Conservation (phyloP, 805 yeast species). For the Clavispora fructus region DNA sequence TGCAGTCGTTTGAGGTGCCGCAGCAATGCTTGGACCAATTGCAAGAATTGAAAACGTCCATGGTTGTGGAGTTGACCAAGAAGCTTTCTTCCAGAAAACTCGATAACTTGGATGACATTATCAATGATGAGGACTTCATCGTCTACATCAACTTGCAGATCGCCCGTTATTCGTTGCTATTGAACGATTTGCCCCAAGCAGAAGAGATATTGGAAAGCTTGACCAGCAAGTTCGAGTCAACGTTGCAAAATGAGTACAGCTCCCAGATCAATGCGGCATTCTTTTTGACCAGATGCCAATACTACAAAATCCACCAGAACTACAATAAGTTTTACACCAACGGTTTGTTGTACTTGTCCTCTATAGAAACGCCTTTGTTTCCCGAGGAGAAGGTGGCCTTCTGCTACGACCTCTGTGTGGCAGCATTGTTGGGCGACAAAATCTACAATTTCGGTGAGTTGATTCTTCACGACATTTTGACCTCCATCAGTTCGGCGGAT, state of each 20-base stretch:
- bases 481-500: slow-evolving; percentile 37
- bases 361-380: slow-evolving; percentile 46
- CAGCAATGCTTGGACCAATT: slow-evolving; percentile 32
- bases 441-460: slow-evolving; percentile 96
- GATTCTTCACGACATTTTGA: slow-evolving; percentile 79
- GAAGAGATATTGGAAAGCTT: slow-evolving; percentile 63
- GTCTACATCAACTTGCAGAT: slow-evolving; percentile 52
- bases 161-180: slow-evolving; percentile 61
- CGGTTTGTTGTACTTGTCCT: slow-evolving; percentile 75
- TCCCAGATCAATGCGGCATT: slow-evolving; percentile 74
- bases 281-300: slow-evolving; percentile 74
- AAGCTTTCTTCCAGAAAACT: slow-evolving; percentile 22
- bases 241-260: slow-evolving; percentile 26
- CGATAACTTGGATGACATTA: slow-evolving; percentile 24
- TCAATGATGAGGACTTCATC: slow-evolving; percentile 52
- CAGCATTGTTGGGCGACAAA: slow-evolving; percentile 86
- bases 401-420: slow-evolving; percentile 67
- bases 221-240: slow-evolving; percentile 49
- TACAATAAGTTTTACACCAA: slow-evolving; percentile 78
- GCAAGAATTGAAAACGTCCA: slow-evolving; percentile 26
- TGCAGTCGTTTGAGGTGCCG: slow-evolving; percentile 39
- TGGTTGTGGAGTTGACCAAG: slow-evolving; percentile 21
- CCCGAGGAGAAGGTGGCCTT: slow-evolving; percentile 40
- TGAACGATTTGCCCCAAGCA: slow-evolving; percentile 51
- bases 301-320: slow-evolving; percentile 69